Percentiles rank a stretch among this genome's conserved stretches.
Conservation (phyloP, 192 early-diverging fungal species). For the Backusella tuberculispora region DNA sequence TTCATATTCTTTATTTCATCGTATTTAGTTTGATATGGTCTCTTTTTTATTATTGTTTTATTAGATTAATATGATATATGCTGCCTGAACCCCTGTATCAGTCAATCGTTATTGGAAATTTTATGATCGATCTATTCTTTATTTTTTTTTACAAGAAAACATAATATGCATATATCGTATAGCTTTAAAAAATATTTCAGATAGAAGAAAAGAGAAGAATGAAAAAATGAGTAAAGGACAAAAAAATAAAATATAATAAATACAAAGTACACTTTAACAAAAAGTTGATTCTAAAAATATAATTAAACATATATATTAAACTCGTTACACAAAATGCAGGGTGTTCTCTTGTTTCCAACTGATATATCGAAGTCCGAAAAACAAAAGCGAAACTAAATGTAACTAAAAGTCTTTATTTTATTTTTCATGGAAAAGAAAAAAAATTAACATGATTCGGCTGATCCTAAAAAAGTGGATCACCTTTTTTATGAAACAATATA, state of each 20-base stretch:
- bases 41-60: no score
- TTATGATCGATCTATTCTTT: no score
- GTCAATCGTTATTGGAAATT: no score
- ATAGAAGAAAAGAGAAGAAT: neutral
- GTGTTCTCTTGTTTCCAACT: constrained; percentile 14
- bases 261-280: neutral
- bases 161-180: no score
- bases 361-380: neutral
- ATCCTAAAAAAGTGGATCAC: neutral
- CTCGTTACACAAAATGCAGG: neutral
- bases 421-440: neutral
- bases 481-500: neutral
- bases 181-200: neutral
- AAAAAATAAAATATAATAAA: neutral
- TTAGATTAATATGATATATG: no score
- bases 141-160: no score
- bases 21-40: no score
- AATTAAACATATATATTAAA: neutral
- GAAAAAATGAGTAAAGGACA: neutral
- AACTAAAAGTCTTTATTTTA: neutral
- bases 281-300: neutral
- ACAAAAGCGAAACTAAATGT: neutral
- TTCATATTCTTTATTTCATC: no score
- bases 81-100: no score
- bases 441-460: neutral